Percentiles rank a stretch among this genome's conserved stretches.
phyloP scores from a whole-genome alignment of 1,139 yeast genomes.

The Yamadazyma songkhlaensis region DNA sequence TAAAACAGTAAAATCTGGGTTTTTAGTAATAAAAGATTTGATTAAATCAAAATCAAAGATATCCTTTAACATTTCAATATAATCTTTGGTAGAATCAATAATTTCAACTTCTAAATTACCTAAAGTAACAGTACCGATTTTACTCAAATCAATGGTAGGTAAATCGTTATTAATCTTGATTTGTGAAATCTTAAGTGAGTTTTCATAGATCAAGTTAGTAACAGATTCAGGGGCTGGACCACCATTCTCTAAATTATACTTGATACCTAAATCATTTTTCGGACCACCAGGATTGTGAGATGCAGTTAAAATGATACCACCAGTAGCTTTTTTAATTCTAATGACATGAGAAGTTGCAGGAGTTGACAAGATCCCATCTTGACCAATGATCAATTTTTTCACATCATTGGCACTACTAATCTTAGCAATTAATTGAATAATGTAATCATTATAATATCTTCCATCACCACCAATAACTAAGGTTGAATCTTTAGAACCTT shows the following conservation, averaged over 20 bases:
- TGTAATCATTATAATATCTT: constrained; percentile 80
- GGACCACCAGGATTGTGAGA: constrained; percentile 99
- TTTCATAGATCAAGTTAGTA: constrained; percentile 80
- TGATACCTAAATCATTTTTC: constrained; percentile 86
- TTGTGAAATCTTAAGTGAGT: constrained; percentile 53
- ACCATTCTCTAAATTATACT: constrained; percentile 91
- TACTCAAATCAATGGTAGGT: constrained; percentile 58
- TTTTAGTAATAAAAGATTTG: constrained; percentile 56
- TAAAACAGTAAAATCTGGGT: constrained; percentile 60
- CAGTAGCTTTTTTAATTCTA: constrained; percentile 75
- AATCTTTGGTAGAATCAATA: constrained; percentile 78
- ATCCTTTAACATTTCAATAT: constrained; percentile 72
- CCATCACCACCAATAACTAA: constrained; percentile 98
- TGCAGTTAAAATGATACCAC: constrained; percentile 95
- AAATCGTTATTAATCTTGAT: constrained; percentile 56
- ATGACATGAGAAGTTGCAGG: constrained; percentile 96
- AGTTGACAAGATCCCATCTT: constrained; percentile 83
- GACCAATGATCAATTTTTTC: constrained; percentile 79
- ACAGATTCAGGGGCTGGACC: constrained; percentile 99
- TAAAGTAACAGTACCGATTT: constrained; percentile 53
- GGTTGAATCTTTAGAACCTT: constrained; percentile 71
- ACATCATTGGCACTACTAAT: constrained; percentile 94
- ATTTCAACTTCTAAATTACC: constrained; percentile 63
- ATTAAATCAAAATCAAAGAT: constrained; percentile 89
- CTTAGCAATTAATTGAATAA: constrained; percentile 75